Evolutionary conservation across 805 yeast species (phyloP).

Genomic region (Ogataea glucozyma): DNA sequence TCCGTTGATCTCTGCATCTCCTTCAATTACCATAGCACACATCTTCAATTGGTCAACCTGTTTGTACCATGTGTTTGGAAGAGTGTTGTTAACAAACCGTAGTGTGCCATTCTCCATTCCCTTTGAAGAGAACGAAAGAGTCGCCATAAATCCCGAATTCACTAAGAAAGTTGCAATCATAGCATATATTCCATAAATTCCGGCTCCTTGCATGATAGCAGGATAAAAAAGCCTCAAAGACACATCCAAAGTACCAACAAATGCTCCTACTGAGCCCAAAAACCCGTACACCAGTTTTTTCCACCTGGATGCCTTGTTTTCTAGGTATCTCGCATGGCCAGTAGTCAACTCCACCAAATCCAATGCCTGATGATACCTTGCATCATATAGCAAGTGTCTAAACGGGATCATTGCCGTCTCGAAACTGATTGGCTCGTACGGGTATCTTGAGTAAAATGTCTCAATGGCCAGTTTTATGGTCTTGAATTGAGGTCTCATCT

Average conservation of each 20-base stretch:
- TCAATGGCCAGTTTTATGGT: slow-evolving; percentile 29
- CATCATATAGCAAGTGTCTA: slow-evolving; percentile 56
- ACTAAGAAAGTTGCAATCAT: slow-evolving; percentile 51
- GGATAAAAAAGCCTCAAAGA: slow-evolving; percentile 41
- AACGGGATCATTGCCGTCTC: slow-evolving; percentile 61
- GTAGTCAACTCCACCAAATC: slow-evolving; percentile 60
- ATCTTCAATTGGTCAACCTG: slow-evolving; percentile 70
- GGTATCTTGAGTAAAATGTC: slow-evolving; percentile 27
- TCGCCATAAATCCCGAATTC: slow-evolving; percentile 48
- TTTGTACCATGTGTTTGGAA: slow-evolving; percentile 60
- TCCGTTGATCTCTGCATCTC: slow-evolving; percentile 57
- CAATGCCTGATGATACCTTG: slow-evolving; percentile 57
- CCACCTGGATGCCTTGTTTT: slow-evolving; percentile 29
- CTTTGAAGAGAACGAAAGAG: slow-evolving; percentile 45
- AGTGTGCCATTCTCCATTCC: slow-evolving; percentile 53
- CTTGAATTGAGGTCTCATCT: slow-evolving; percentile 27
- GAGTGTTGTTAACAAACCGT: slow-evolving; percentile 65
- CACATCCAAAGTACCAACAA: slow-evolving; percentile 48
- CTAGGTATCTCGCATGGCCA: slow-evolving; percentile 53
- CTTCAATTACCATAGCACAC: slow-evolving; percentile 63
- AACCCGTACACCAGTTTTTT: slow-evolving; percentile 40
- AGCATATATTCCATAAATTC: slow-evolving; percentile 43
- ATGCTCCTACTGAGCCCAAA: slow-evolving; percentile 43
- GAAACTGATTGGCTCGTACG: slow-evolving; percentile 33
- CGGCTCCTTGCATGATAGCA: slow-evolving; percentile 35